Percentiles rank a stretch among this genome's conserved stretches.
These are phyloP conservation scores for Cryptosporidium viatorum DNA, from an alignment of 169 alveolate genomes.

Conservation along the genomic window DNA sequence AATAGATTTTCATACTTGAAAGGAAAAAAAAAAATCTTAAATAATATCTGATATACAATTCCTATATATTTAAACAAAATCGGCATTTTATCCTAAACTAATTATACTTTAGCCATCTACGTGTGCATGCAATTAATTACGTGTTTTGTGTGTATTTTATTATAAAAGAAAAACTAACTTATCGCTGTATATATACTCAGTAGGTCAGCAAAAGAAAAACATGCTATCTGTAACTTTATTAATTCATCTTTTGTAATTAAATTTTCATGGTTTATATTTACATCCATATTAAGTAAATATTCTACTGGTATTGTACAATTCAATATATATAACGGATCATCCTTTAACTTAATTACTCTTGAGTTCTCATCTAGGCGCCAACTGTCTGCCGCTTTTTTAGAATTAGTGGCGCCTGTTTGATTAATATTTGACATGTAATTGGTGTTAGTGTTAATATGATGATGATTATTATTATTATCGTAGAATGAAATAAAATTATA, in stretches of 20 bases:
- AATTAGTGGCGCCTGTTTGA: not conserved
- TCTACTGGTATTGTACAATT: constrained; percentile 53
- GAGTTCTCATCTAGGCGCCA: not conserved
- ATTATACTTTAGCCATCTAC: not conserved
- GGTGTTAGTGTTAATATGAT: no score
- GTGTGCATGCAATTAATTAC: constrained; percentile 7
- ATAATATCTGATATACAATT: not conserved
- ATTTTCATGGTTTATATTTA: not conserved
- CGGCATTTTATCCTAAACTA: not conserved
- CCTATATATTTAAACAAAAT: not conserved
- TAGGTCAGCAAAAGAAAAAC: constrained; percentile 56
- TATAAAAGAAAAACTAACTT: not conserved
- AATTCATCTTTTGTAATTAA: not conserved
- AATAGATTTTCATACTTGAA: no score
- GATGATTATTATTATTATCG: not conserved
- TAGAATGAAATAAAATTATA: constrained; percentile 3
- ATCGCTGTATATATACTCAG: constrained; percentile 24
- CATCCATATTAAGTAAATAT: not conserved
- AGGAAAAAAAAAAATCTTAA: no score
- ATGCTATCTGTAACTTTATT: constrained; percentile 18
- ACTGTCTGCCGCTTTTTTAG: not conserved
- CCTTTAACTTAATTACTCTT: not conserved
- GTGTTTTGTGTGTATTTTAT: not conserved
- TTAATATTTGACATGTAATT: no score
- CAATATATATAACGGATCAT: constrained; percentile 5